Evolutionary conservation across 768 basidiomycete species (phyloP), one percentile per base, ranked within the genome.

Genomic region (Pisolithus microcarpus): DNA sequence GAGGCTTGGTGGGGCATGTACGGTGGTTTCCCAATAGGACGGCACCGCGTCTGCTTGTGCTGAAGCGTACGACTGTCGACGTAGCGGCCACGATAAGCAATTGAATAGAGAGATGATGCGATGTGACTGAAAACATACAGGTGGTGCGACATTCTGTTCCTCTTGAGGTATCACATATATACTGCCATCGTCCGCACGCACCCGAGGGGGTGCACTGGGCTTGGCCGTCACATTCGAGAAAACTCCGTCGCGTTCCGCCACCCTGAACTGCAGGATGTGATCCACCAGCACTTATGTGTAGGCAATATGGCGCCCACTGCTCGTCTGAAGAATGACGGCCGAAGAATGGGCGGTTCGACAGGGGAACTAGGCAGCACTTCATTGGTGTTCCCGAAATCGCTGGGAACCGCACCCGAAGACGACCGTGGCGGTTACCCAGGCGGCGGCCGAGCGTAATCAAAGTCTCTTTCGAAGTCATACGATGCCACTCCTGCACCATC

Each of bases 11-110:
- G 92, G 0, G n/a, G 93, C 83, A 54, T 94, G 88, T 8, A 97
- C 81, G 0, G 91, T 93, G 1, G 90, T 97, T 63, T 99, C 95
- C 90, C 92, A 97, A 68, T 99, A 99, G 0, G 91, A 80, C 0
- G 96, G 96, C 0, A 88, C 93, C 0, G 90, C 81, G 62, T 99
- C 95, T 26, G 84, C 79, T 55, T 91, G 84, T 2, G 95, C 96
- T 15, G 84, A 78, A 11, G 84, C 76, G 61, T 99, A 99, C 0
- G 92, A 82, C 88, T 93, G 50, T 19, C 4, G 19, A 13, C 10
- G 18, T 46, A 16, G n/a, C 16, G 37, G 10, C 30, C 30, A 38
- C 24, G 3, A 46, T 58, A 24, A 53, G 53, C 11, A 15, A 15
- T 10, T 30, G 36, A 18, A 18, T 10, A 23, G 21, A n/a, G 13